Conservation (phyloP, 2,329 filamentous ascomycete genomes). For the Ceratocystis eucalypticola region DNA sequence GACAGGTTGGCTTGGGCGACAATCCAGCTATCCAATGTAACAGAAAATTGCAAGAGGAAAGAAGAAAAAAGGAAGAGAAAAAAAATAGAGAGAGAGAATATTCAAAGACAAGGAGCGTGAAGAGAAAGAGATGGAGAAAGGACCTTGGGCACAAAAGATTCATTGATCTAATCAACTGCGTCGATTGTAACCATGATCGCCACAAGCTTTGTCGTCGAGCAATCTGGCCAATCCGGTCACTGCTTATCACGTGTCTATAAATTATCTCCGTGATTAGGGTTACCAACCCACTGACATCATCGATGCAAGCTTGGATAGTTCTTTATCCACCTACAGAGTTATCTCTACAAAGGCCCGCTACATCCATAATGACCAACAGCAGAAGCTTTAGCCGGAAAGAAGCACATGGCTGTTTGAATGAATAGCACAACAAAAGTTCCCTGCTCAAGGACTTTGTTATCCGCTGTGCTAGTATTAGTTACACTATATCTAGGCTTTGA, state of each 20-base stretch:
- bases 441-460: neutral
- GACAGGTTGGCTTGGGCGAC: neutral
- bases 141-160: neutral
- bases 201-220: neutral
- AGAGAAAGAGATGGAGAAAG: conserved; percentile 3
- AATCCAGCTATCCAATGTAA: neutral
- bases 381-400: neutral
- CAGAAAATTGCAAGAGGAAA: neutral
- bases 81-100: conserved; percentile 5
- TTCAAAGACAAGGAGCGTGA: conserved; percentile 2
- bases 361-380: neutral
- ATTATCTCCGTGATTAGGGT: neutral
- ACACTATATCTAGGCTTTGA: too few species aligned
- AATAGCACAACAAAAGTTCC: neutral
- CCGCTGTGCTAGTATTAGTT: too few species aligned
- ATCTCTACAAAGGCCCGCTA: neutral
- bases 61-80: neutral
- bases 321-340: neutral
- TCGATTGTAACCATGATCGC: conserved; percentile 3
- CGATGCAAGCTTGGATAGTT: neutral
- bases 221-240: neutral
- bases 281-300: neutral
- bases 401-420: neutral
- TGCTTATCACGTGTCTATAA: neutral
- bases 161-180: neutral